phyloP scores from a whole-genome alignment of 176 grass and related monocot genomes.

The Neostapfia colusana region DNA sequence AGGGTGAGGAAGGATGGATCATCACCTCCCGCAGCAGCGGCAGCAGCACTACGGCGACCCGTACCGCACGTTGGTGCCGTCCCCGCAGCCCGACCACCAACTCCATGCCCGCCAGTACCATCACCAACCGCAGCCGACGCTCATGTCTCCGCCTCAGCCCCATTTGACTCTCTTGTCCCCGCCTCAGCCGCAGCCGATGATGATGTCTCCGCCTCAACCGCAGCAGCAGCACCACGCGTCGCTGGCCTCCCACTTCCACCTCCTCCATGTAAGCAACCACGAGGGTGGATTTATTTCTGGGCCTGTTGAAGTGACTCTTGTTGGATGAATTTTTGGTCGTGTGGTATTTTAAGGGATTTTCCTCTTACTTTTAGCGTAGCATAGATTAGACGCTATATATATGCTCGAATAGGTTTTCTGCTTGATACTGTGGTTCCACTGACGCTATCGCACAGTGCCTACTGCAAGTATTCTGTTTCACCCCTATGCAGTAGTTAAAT shows the following conservation, averaged over 20 bases:
- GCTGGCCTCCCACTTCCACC: slow-evolving; percentile 61
- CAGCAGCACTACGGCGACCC: slow-evolving; percentile 42
- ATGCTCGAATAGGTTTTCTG: neutral
- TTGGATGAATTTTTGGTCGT: neutral
- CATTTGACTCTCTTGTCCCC: slow-evolving; percentile 10
- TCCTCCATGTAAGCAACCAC: slow-evolving; percentile 48
- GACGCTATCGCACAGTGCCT: neutral
- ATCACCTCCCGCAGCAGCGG: slow-evolving; percentile 36
- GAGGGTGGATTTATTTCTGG: neutral
- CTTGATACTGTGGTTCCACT: neutral
- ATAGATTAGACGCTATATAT: no score
- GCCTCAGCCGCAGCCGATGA: slow-evolving; percentile 25
- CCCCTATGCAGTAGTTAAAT: neutral
- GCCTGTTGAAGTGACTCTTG: neutral
- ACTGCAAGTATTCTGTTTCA: neutral
- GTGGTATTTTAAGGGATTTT: neutral
- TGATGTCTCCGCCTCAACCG: slow-evolving; percentile 14
- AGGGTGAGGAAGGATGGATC: slow-evolving; percentile 37
- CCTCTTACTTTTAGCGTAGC: neutral
- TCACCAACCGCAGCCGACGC: slow-evolving; percentile 23
- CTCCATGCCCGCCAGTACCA: slow-evolving; percentile 39
- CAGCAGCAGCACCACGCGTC: slow-evolving; percentile 53
- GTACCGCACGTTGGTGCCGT: slow-evolving; percentile 40
- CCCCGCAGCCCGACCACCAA: slow-evolving; percentile 50
- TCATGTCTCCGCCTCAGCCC: slow-evolving; percentile 18